These are phyloP conservation scores for Saussurea involucrata DNA, from an alignment of 129 eudicot genomes.

Conservation along the genomic window DNA sequence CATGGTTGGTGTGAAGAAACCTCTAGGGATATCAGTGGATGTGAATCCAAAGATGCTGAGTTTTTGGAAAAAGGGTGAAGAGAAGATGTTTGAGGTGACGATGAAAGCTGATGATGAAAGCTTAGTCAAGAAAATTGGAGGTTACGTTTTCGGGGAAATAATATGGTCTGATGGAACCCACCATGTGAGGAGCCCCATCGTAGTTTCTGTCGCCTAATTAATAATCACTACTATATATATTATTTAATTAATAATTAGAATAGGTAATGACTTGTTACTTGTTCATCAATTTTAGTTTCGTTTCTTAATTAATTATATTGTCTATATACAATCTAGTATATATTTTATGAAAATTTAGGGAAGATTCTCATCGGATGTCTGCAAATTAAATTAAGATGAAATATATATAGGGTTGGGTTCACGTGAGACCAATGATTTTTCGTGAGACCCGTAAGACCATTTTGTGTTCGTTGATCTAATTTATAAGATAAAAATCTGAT, in stretches of 20 bases:
- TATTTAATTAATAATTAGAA: not conserved
- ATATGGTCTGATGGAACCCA: conserved; percentile 72
- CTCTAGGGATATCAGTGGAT: conserved; percentile 40
- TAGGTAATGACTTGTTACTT: conserved; percentile 15
- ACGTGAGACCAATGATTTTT: no score
- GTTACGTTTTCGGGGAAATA: conserved; percentile 53
- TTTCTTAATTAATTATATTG: not conserved
- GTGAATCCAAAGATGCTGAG: conserved; percentile 42
- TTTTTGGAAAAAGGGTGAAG: conserved; percentile 44
- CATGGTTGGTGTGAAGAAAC: conserved; percentile 34
- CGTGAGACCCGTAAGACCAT: no score
- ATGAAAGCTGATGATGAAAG: conserved; percentile 22
- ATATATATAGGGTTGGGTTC: no score
- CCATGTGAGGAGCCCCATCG: conserved; percentile 76
- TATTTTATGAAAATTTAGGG: not conserved
- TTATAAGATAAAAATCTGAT: no score
- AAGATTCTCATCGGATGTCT: no score
- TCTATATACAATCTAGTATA: not conserved
- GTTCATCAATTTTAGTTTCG: not conserved
- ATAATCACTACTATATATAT: not conserved
- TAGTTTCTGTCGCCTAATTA: conserved; percentile 17
- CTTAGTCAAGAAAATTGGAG: not conserved
- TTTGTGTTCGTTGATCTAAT: no score
- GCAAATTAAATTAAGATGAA: no score
- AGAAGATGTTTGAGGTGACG: conserved; percentile 41